phyloP scores from a whole-genome alignment of 2,329 filamentous ascomycete species.

The Alternaria arbusti region DNA sequence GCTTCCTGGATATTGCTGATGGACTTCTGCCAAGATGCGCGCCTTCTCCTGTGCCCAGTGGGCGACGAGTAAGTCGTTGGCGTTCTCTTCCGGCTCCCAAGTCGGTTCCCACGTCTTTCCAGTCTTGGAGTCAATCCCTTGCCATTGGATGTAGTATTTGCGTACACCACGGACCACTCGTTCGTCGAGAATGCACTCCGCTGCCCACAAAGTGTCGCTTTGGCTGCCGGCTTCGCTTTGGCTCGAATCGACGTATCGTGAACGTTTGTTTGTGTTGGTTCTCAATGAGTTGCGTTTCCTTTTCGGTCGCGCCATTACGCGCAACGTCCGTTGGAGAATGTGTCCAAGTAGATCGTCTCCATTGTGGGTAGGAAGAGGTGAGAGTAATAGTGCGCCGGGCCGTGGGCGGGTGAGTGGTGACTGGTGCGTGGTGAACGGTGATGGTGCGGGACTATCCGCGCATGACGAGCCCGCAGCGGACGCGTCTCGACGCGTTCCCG shows the following conservation, averaged over 20 bases:
- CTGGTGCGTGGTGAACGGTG: background rate
- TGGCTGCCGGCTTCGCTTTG: background rate
- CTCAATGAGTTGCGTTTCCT: slow-evolving; percentile 24
- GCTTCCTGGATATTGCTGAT: background rate
- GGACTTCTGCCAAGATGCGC: background rate
- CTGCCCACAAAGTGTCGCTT: slow-evolving; percentile 11
- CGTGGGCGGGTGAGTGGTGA: background rate
- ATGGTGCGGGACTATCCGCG: slow-evolving; percentile 1
- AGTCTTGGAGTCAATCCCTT: slow-evolving; percentile 55
- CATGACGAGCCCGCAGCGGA: background rate
- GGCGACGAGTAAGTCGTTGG: slow-evolving; percentile 43
- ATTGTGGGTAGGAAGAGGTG: slow-evolving; percentile 23
- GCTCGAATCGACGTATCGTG: slow-evolving; percentile 18
- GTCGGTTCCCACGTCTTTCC: slow-evolving; percentile 56
- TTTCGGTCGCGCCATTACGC: slow-evolving; percentile 39
- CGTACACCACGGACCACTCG: slow-evolving; percentile 26
- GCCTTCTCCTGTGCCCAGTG: slow-evolving; percentile 32
- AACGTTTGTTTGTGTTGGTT: slow-evolving; percentile 24
- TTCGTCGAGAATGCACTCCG: slow-evolving; percentile 25
- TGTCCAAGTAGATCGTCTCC: slow-evolving; percentile 12
- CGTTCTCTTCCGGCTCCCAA: slow-evolving; percentile 57
- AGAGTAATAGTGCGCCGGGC: background rate
- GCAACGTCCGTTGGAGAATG: slow-evolving; percentile 16
- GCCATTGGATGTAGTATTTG: slow-evolving; percentile 65
- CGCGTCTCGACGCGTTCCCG: background rate